Evolutionary conservation across 169 alveolate genomes (phyloP).

Genomic region (Blepharisma undulans): DNA sequence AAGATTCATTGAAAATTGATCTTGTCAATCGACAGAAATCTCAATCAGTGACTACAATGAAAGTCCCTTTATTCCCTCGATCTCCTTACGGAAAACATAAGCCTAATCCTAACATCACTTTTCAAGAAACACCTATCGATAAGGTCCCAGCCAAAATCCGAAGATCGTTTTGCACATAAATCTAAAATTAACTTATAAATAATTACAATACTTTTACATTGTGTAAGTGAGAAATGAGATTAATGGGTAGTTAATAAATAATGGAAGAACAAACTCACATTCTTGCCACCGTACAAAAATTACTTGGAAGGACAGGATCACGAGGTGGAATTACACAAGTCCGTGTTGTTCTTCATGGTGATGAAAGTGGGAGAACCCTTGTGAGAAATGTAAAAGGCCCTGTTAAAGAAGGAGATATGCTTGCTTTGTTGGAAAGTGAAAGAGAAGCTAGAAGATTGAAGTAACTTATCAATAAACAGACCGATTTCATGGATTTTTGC

Average conservation of each 20-base stretch:
- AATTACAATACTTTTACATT: not conserved
- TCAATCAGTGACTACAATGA: not conserved
- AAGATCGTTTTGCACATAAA: not conserved
- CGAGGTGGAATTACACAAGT: constrained; percentile 99
- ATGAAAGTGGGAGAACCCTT: constrained; percentile 85
- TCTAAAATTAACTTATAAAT: not conserved
- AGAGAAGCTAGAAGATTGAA: constrained; percentile 98
- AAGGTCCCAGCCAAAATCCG: not conserved
- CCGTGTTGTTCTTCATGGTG: constrained; percentile 79
- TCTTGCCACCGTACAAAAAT: constrained; percentile 93
- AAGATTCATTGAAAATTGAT: not conserved
- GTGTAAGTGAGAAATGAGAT: not conserved
- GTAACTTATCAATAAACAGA: constrained; percentile 39
- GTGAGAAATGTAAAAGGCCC: constrained; percentile 99
- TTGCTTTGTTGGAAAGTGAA: constrained; percentile 96
- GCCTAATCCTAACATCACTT: not conserved
- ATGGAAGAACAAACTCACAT: constrained; percentile 21
- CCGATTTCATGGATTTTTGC: not conserved
- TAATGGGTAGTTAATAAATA: not conserved
- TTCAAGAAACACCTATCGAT: not conserved
- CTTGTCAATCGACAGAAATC: not conserved
- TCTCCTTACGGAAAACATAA: not conserved
- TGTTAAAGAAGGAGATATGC: constrained; percentile 97
- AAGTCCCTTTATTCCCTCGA: not conserved
- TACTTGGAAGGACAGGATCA: constrained; percentile 96